These are phyloP conservation scores for Gnomoniopsis smithogilvyi DNA, from an alignment of 2,329 filamentous ascomycete genomes.

Conservation along the genomic window DNA sequence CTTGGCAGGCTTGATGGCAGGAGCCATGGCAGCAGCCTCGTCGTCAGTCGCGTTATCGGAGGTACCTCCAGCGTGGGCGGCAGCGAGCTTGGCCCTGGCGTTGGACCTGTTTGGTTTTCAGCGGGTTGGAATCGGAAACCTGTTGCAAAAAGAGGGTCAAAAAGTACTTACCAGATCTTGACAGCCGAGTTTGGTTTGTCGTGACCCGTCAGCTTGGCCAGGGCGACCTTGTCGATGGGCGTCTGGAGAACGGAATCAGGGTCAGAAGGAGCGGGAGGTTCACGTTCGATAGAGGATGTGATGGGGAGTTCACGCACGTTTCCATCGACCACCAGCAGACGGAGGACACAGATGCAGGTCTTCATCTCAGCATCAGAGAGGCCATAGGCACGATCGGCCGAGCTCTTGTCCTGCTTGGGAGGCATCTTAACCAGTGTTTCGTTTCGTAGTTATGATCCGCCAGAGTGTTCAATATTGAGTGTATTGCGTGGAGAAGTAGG, in stretches of 20 bases:
- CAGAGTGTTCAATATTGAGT: neutral
- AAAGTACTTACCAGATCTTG: constrained; percentile 3
- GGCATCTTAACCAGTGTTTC: neutral
- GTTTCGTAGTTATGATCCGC: neutral
- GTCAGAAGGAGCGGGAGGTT: neutral
- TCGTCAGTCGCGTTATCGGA: neutral
- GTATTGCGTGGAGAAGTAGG: neutral
- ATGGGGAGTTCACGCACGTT: neutral
- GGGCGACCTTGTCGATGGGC: neutral
- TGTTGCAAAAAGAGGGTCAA: neutral
- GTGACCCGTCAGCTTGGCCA: constrained; percentile 8
- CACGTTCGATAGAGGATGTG: too few species aligned
- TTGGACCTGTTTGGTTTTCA: neutral
- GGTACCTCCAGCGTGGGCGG: neutral
- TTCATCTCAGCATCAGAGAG: neutral
- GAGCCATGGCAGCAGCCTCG: neutral
- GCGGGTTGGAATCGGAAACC: neutral
- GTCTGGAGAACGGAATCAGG: neutral
- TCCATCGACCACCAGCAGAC: neutral
- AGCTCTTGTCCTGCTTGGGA: neutral
- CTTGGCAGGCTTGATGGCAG: neutral
- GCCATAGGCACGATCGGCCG: neutral
- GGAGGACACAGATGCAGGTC: neutral
- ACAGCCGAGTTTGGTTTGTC: neutral
- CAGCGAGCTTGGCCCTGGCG: neutral